Percentiles rank a stretch among this genome's conserved stretches.
These are phyloP conservation scores for Hymenoscyphus repandus DNA, from an alignment of 2,329 filamentous ascomycete species.

Conservation along the genomic window DNA sequence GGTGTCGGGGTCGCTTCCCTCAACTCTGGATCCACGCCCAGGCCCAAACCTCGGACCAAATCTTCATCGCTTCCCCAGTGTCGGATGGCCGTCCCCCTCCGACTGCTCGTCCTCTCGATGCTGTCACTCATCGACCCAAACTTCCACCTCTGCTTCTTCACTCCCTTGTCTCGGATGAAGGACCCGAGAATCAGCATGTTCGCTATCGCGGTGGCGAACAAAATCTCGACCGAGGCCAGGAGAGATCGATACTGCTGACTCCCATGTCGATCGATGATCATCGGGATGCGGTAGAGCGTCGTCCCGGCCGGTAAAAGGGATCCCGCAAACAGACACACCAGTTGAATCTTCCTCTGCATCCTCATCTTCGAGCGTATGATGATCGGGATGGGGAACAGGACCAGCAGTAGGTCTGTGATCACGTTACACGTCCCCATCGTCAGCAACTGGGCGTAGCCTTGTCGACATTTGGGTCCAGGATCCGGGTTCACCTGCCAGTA, in stretches of 20 bases:
- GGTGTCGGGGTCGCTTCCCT: slow-evolving; percentile 32
- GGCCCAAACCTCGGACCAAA: slow-evolving; percentile 73
- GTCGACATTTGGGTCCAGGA: slow-evolving; percentile 78
- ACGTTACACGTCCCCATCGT: slow-evolving; percentile 89
- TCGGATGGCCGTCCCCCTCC: slow-evolving; percentile 46
- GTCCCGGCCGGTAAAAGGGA: slow-evolving; percentile 76
- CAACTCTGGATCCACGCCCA: slow-evolving; percentile 54
- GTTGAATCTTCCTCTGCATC: slow-evolving; percentile 70
- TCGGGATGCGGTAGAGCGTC: slow-evolving; percentile 75
- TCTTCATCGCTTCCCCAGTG: slow-evolving; percentile 91
- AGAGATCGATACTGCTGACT: slow-evolving; percentile 84
- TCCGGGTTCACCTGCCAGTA: slow-evolving; percentile 84
- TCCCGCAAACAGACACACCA: slow-evolving; percentile 76
- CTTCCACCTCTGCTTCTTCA: slow-evolving; percentile 84
- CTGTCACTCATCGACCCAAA: slow-evolving; percentile 57
- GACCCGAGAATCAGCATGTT: slow-evolving; percentile 89
- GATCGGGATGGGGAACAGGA: slow-evolving; percentile 85
- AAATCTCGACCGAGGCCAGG: slow-evolving; percentile 81
- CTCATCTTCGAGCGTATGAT: slow-evolving; percentile 75
- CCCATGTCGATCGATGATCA: slow-evolving; percentile 65
- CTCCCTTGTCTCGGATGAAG: slow-evolving; percentile 82
- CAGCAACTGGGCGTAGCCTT: slow-evolving; percentile 80
- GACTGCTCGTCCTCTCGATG: slow-evolving; percentile 43
- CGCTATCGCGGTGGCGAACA: slow-evolving; percentile 80
- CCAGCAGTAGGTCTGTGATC: slow-evolving; percentile 79